phyloP scores from a whole-genome alignment of 192 early-diverging fungal species.

The Chytriomyces sp. region DNA sequence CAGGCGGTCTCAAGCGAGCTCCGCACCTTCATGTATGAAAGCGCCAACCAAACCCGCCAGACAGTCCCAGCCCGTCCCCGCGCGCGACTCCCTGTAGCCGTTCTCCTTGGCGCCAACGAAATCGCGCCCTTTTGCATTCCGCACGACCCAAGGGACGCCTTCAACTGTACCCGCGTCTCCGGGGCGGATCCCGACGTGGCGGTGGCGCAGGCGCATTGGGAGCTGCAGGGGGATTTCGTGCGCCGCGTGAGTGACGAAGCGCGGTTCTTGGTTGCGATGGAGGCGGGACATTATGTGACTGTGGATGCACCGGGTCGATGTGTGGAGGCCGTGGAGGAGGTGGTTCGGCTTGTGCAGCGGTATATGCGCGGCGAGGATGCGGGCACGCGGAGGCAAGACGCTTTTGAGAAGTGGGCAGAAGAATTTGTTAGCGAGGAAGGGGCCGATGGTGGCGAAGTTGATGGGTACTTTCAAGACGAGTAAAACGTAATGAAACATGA shows the following conservation, averaged over 20 bases:
- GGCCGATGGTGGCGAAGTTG: no score
- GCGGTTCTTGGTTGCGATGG: background rate
- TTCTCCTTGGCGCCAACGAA: background rate
- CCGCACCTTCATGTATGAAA: background rate
- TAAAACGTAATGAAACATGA: no score
- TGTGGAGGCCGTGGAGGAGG: background rate
- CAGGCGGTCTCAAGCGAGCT: constrained; percentile 15
- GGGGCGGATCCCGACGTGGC: background rate
- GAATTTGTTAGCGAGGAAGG: no score
- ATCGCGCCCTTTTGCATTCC: constrained; percentile 4
- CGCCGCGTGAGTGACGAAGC: background rate
- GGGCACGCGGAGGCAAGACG: background rate
- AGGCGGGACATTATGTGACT: background rate
- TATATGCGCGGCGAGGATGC: background rate
- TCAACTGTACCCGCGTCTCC: background rate
- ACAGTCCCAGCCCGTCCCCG: constrained; percentile 1
- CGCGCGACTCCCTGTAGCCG: background rate
- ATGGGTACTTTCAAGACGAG: no score
- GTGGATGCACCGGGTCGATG: background rate
- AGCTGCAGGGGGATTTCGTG: background rate
- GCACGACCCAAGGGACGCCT: background rate
- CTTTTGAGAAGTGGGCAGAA: background rate
- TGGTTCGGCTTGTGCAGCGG: no score
- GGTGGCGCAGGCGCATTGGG: background rate
- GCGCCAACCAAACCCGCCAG: background rate